Conservation (phyloP, 164 flowering plant genomes). For the Macadamia integrifolia region DNA sequence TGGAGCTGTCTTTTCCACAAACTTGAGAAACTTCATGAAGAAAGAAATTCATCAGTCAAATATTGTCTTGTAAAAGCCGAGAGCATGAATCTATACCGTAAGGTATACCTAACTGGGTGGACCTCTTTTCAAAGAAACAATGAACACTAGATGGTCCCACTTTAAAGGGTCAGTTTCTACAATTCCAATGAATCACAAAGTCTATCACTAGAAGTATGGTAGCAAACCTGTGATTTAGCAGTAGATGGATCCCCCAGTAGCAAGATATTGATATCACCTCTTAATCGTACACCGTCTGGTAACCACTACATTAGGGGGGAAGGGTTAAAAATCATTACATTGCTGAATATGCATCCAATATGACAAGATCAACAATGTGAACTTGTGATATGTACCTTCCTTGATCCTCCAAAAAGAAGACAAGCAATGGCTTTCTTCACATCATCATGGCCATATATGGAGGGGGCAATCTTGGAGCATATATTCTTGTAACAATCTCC, state of each 20-base stretch:
- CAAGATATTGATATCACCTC: constrained; percentile 97
- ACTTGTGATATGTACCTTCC: constrained; percentile 55
- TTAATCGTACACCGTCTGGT: constrained; percentile 92
- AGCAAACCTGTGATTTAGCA: constrained; percentile 91
- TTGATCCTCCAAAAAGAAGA: constrained; percentile 94
- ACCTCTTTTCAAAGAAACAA: too few species aligned
- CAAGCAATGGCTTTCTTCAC: constrained; percentile 97
- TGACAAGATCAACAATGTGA: constrained; percentile 3
- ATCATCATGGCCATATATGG: constrained; percentile 91
- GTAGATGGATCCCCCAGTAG: constrained; percentile 98
- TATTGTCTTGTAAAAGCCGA: not conserved
- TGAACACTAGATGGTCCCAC: not conserved
- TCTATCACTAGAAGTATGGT: not conserved
- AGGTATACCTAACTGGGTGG: too few species aligned
- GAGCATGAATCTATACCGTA: not conserved
- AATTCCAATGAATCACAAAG: not conserved
- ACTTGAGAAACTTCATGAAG: constrained; percentile 82
- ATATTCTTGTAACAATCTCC: constrained; percentile 57
- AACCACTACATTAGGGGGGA: constrained; percentile 43
- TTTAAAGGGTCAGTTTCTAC: not conserved
- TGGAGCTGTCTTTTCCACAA: constrained; percentile 99
- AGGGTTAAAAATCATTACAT: not conserved
- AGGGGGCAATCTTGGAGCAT: constrained; percentile 93
- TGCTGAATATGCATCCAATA: not conserved
- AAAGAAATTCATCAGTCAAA: constrained; percentile 6